A percentile compares a stretch with the other conserved stretches of the same genome.
phyloP scores from a whole-genome alignment of 768 basidiomycete species.

The Tricholoma matsutake region DNA sequence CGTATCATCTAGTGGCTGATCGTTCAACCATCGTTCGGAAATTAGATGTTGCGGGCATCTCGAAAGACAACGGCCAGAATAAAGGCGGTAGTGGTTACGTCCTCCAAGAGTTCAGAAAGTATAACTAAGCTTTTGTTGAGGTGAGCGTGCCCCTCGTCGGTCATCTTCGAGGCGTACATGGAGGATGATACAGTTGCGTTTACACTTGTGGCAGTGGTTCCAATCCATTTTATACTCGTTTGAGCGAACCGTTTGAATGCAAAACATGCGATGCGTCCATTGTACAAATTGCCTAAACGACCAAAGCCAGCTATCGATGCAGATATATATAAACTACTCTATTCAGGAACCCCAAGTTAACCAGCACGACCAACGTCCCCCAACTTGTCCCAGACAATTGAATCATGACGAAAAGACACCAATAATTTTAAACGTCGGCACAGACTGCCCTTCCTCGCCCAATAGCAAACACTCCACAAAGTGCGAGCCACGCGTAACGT shows the following conservation, averaged over 20 bases:
- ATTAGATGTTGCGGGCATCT: too few relatives aligned
- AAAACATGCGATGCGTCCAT: neutral
- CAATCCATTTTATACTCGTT: too few relatives aligned
- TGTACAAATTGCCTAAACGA: neutral
- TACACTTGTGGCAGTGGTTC: too few relatives aligned
- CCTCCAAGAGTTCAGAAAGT: too few relatives aligned
- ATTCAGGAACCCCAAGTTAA: neutral
- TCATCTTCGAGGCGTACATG: too few relatives aligned
- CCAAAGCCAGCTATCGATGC: neutral
- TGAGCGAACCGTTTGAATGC: neutral
- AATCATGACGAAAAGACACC: conserved; percentile 80
- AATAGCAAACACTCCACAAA: conserved; percentile 87
- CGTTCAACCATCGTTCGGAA: too few relatives aligned
- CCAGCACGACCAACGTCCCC: neutral
- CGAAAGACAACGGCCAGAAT: too few relatives aligned
- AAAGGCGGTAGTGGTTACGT: too few relatives aligned
- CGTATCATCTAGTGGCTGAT: too few relatives aligned
- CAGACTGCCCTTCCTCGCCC: conserved; percentile 82
- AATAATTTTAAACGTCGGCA: conserved; percentile 85
- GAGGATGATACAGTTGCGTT: too few relatives aligned
- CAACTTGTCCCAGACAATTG: conserved; percentile 26
- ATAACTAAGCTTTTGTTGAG: too few relatives aligned
- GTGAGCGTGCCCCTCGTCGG: too few relatives aligned
- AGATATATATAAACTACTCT: neutral
- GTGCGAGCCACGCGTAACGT: conserved; percentile 85